Evolutionary conservation across 768 basidiomycete species (phyloP).

Genomic region (Mycena albidolilacea): DNA sequence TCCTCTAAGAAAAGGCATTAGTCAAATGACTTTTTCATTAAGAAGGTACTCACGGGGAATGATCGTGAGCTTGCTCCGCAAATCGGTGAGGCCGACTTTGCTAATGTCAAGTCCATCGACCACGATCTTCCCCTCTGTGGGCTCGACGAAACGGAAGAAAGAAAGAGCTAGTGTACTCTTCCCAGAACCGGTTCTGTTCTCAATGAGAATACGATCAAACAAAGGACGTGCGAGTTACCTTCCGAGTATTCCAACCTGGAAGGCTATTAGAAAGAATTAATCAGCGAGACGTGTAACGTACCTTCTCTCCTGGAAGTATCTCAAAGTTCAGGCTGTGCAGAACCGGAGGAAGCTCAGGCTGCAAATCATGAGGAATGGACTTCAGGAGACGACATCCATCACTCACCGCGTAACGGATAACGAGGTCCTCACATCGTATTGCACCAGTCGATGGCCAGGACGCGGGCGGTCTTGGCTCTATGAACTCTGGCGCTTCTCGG

Average conservation of each 20-base stretch:
- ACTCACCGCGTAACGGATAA: conserved; percentile 84
- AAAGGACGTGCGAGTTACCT: conserved; percentile 34
- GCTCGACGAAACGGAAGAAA: conserved; percentile 89
- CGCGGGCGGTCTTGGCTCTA: conserved; percentile 86
- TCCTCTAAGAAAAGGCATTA: conserved; percentile 68
- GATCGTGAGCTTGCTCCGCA: conserved; percentile 79
- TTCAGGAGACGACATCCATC: background rate
- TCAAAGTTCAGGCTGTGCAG: conserved; percentile 85
- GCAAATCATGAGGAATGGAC: conserved; percentile 2
- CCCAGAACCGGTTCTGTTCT: conserved; percentile 73
- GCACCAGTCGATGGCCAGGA: conserved; percentile 84
- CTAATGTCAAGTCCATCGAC: conserved; percentile 79
- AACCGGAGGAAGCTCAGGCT: conserved; percentile 92
- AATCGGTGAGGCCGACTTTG: conserved; percentile 76
- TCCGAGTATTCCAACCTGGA: conserved; percentile 78
- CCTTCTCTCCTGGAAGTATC: conserved; percentile 83
- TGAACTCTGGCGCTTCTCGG: conserved; percentile 85
- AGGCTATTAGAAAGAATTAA: conserved; percentile 4
- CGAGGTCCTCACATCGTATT: conserved; percentile 80
- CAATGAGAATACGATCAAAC: background rate
- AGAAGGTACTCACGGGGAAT: conserved; percentile 70
- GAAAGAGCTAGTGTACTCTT: conserved; percentile 88
- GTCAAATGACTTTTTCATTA: no score
- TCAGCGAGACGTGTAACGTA: conserved; percentile 44
- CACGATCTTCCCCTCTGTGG: conserved; percentile 71